These are phyloP conservation scores for Neurospora sp. DNA, from an alignment of 495 filamentous ascomycete species.

Conservation along the genomic window DNA sequence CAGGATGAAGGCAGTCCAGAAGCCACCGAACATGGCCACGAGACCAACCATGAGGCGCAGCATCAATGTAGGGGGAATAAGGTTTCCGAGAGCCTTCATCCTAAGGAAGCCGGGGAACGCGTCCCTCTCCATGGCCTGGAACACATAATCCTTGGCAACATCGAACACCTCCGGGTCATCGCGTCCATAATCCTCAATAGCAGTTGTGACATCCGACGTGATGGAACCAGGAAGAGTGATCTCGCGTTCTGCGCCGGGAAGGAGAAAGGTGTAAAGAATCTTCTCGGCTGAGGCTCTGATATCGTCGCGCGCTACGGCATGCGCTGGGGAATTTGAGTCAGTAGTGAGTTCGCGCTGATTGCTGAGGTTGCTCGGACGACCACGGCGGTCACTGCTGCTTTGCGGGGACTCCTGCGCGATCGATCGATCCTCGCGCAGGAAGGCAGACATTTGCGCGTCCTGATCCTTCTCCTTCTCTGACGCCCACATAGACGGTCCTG, in stretches of 20 bases:
- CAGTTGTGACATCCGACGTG: slow-evolving; percentile 64
- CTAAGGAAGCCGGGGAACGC: slow-evolving; percentile 94
- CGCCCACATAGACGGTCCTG: slow-evolving; percentile 32
- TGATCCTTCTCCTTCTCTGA: slow-evolving; percentile 55
- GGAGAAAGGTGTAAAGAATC: slow-evolving; percentile 90
- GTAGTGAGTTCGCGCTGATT: slow-evolving; percentile 44
- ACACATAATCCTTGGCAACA: slow-evolving; percentile 95
- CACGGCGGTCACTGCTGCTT: slow-evolving; percentile 53
- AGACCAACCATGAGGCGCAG: slow-evolving; percentile 78
- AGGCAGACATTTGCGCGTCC: slow-evolving; percentile 82
- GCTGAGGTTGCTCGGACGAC: slow-evolving; percentile 56
- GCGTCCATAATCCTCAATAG: slow-evolving; percentile 79
- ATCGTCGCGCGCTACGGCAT: slow-evolving; percentile 75
- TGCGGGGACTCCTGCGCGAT: slow-evolving; percentile 53
- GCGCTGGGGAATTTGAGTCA: slow-evolving; percentile 67
- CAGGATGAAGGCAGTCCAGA: slow-evolving; percentile 87
- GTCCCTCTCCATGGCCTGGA: slow-evolving; percentile 98
- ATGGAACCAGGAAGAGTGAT: slow-evolving; percentile 86
- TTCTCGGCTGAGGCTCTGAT: slow-evolving; percentile 91
- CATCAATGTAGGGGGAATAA: slow-evolving; percentile 80
- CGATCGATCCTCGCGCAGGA: slow-evolving; percentile 65
- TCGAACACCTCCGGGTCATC: slow-evolving; percentile 98
- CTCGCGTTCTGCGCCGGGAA: slow-evolving; percentile 88
- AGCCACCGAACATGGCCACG: slow-evolving; percentile 75
- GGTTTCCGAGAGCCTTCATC: slow-evolving; percentile 87